A percentile compares a stretch with the other conserved stretches of the same genome.
These are phyloP conservation scores for Globisporangium yorkense DNA, from an alignment of 352 stramenopile species.

Conservation along the genomic window DNA sequence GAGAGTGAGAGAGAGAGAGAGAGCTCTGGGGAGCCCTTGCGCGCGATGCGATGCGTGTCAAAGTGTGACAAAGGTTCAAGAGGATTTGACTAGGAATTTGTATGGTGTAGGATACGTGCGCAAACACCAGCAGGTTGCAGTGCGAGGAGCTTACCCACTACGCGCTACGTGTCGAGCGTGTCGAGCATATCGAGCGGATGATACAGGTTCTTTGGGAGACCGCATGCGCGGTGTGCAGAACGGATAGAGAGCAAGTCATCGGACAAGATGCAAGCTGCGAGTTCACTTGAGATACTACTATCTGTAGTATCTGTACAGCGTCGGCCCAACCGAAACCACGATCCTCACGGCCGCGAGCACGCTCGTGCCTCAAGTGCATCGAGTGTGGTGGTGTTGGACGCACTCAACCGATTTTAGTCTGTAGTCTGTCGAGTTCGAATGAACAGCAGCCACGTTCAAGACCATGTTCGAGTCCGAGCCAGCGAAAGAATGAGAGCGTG, in stretches of 20 bases:
- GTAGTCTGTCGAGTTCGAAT: neutral
- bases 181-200: too few relatives aligned
- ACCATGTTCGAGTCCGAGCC: constrained; percentile 1
- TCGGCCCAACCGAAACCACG: constrained; percentile 62
- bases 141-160: too few relatives aligned
- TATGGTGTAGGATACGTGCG: neutral
- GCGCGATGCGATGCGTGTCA: too few relatives aligned
- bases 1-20: too few relatives aligned
- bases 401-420: neutral
- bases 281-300: constrained; percentile 62
- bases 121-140: neutral
- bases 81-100: neutral
- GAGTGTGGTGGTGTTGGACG: neutral
- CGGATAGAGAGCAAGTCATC: neutral
- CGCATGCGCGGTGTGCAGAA: too few relatives aligned
- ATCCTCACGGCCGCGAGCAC: constrained; percentile 51
- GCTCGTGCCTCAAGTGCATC: constrained; percentile 34
- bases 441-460: too few relatives aligned
- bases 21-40: too few relatives aligned
- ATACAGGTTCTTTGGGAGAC: too few relatives aligned
- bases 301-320: constrained; percentile 57
- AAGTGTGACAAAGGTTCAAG: too few relatives aligned
- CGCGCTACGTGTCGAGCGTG: too few relatives aligned
- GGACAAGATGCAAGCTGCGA: constrained; percentile 40
- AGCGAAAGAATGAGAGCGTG: constrained; percentile 37